These are phyloP conservation scores for Silene vulgaris DNA, from an alignment of 179 eudicot species.

Conservation along the genomic window DNA sequence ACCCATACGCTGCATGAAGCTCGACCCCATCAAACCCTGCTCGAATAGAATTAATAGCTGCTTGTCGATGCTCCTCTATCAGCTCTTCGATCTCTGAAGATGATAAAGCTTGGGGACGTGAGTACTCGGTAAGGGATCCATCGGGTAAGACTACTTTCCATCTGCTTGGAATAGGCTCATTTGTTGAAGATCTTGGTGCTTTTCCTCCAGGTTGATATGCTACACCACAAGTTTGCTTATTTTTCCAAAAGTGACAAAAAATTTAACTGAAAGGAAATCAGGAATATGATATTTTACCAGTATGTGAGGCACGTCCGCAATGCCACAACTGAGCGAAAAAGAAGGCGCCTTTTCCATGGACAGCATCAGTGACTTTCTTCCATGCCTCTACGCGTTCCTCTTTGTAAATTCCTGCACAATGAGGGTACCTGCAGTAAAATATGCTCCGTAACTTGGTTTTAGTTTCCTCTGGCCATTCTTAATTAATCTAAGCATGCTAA, in stretches of 20 bases:
- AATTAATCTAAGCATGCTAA: not conserved
- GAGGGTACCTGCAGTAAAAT: conserved; percentile 54
- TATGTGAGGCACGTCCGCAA: conserved; percentile 85
- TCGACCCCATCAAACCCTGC: conserved; percentile 93
- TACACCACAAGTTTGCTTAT: conserved; percentile 18
- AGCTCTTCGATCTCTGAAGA: conserved; percentile 43
- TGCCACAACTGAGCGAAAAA: conserved; percentile 91
- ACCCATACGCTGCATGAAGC: conserved; percentile 75
- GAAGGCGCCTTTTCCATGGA: conserved; percentile 62
- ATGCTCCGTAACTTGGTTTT: not conserved
- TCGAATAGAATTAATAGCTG: conserved; percentile 65
- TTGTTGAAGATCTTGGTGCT: conserved; percentile 66
- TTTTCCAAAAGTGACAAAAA: not conserved
- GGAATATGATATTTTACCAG: conserved; percentile 24
- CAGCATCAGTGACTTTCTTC: conserved; percentile 76
- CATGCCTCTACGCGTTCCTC: conserved; percentile 76
- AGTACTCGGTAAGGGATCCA: conserved; percentile 45
- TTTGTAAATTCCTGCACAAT: conserved; percentile 70
- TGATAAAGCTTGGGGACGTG: conserved; percentile 49
- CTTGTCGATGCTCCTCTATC: conserved; percentile 56
- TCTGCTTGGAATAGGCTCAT: conserved; percentile 59
- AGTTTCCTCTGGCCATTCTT: not conserved
- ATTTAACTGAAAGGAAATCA: not conserved
- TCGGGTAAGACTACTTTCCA: conserved; percentile 63
- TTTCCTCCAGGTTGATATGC: conserved; percentile 61